phyloP scores from a whole-genome alignment of 2,329 filamentous ascomycete species.

The Fusarium hostae region DNA sequence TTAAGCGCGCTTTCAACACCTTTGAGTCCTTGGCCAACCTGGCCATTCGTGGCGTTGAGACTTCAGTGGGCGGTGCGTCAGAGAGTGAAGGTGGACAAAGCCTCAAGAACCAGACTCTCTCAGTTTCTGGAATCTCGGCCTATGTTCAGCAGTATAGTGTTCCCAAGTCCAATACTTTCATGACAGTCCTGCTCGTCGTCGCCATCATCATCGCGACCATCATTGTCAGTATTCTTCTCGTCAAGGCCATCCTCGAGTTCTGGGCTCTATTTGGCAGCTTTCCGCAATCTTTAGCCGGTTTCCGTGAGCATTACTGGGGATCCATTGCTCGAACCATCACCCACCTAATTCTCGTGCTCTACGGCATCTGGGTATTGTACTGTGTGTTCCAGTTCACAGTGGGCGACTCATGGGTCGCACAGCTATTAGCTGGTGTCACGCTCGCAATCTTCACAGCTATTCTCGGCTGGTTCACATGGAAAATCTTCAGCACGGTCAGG shows the following conservation, averaged over 20 bases:
- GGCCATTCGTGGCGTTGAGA: conserved; percentile 63
- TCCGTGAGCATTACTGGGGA: conserved; percentile 97
- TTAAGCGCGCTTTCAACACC: conserved; percentile 65
- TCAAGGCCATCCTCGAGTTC: conserved; percentile 90
- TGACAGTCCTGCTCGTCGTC: conserved; percentile 91
- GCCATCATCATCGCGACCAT: conserved; percentile 87
- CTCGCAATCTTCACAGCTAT: conserved; percentile 82
- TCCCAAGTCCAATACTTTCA: conserved; percentile 91
- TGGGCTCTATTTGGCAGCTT: conserved; percentile 93
- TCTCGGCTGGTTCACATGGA: conserved; percentile 84
- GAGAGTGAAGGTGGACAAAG: conserved; percentile 38
- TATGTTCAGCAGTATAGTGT: conserved; percentile 87
- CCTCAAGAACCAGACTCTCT: conserved; percentile 53
- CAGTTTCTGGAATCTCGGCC: conserved; percentile 80
- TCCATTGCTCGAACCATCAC: conserved; percentile 90
- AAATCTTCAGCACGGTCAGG: conserved; percentile 81
- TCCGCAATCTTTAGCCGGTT: conserved; percentile 80
- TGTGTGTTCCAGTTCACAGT: conserved; percentile 95
- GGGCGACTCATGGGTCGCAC: conserved; percentile 94
- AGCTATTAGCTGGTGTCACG: conserved; percentile 83
- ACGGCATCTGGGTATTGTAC: conserved; percentile 95
- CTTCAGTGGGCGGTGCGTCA: conserved; percentile 54
- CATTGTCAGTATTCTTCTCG: conserved; percentile 84
- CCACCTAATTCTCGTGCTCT: conserved; percentile 88
- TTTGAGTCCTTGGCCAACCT: conserved; percentile 64